These are phyloP conservation scores for Myxozyma melibiosi DNA, from an alignment of 805 yeast species.

Conservation along the genomic window DNA sequence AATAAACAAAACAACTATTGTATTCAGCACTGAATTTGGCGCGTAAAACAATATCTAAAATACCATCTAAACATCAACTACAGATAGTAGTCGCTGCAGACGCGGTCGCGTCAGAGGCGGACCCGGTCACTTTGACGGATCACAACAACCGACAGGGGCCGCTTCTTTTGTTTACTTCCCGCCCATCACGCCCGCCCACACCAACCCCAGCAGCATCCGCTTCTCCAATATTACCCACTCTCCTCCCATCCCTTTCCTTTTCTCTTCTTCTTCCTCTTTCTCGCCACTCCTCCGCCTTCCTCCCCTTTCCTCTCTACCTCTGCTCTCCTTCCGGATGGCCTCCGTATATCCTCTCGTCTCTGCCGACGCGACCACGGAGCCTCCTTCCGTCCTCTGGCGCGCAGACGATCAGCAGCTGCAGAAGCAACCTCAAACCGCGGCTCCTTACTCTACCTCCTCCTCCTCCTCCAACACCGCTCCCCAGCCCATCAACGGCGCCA, in stretches of 20 bases:
- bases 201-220: background rate
- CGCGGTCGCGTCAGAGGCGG: no score
- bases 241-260: background rate
- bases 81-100: no score
- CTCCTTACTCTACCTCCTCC: slow-evolving; percentile 6
- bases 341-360: slow-evolving; percentile 18
- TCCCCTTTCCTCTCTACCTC: background rate
- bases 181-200: slow-evolving; percentile 11
- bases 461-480: slow-evolving; percentile 2
- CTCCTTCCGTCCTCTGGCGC: slow-evolving; percentile 12
- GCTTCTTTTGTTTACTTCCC: slow-evolving; percentile 10
- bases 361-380: slow-evolving; percentile 10
- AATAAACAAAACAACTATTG: no score
- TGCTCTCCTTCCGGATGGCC: background rate
- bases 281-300: background rate
- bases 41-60: background rate
- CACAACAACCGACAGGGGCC: slow-evolving; percentile 9
- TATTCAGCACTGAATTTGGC: no score
- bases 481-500: background rate
- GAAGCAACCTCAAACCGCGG: slow-evolving; percentile 5
- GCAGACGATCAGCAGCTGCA: slow-evolving; percentile 6
- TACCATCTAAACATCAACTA: no score
- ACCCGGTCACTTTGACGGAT: no score
- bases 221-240: background rate
- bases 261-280: background rate